Evolutionary conservation across 2,329 filamentous ascomycete genomes (phyloP).

Genomic region (Arthrobotrys megalospora): DNA sequence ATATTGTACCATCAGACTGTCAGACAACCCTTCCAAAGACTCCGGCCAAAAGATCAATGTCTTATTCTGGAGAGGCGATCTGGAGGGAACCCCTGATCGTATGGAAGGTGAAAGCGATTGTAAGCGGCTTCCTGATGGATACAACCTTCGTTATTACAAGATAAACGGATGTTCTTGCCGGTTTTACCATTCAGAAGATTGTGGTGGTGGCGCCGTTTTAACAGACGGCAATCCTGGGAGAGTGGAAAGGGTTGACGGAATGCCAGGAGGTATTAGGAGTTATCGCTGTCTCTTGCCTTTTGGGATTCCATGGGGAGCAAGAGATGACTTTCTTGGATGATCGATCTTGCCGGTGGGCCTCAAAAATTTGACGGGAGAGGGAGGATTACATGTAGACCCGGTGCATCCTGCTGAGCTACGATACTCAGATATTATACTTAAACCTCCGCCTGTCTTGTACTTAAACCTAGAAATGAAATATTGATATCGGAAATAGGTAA

Average conservation of each 20-base stretch:
- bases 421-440: too few relatives aligned
- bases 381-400: too few relatives aligned
- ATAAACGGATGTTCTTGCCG: conserved; percentile 17
- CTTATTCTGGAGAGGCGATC: neutral
- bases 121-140: neutral
- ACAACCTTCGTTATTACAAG: neutral
- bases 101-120: conserved; percentile 7
- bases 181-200: neutral
- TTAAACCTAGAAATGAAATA: too few relatives aligned
- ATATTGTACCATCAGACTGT: neutral
- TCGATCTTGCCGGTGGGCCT: too few relatives aligned
- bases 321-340: neutral
- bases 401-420: too few relatives aligned
- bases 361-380: neutral
- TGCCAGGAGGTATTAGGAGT: neutral
- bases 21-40: neutral
- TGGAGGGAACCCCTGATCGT: neutral
- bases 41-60: neutral
- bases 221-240: neutral
- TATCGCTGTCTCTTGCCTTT: neutral
- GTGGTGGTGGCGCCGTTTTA: neutral
- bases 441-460: too few relatives aligned
- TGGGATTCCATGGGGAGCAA: neutral
- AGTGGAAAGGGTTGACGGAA: neutral
- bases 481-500: neutral